phyloP scores from a whole-genome alignment of 2,329 filamentous ascomycete genomes.

The Ambrosiella xylebori region DNA sequence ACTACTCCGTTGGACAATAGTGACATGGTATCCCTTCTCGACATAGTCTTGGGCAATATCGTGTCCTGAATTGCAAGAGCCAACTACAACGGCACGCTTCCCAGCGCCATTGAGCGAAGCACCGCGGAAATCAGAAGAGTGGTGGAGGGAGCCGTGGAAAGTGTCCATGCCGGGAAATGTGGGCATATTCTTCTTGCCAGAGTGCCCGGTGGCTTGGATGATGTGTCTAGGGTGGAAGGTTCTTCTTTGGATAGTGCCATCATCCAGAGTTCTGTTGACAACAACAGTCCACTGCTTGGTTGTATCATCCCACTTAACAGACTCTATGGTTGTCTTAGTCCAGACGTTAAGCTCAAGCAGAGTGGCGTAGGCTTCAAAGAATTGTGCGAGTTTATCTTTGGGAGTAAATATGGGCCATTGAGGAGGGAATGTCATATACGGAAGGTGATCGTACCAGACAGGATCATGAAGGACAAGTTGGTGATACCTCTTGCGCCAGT shows the following conservation, averaged over 20 bases:
- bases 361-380: conserved; percentile 47
- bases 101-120: conserved; percentile 27
- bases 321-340: conserved; percentile 33
- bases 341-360: conserved; percentile 53
- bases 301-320: conserved; percentile 32
- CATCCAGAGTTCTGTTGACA: conserved; percentile 30
- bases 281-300: conserved; percentile 37
- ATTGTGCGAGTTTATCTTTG: conserved; percentile 54
- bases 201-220: conserved; percentile 51
- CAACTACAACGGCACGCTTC: conserved; percentile 48
- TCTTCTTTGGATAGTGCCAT: conserved; percentile 32
- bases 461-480: conserved; percentile 53
- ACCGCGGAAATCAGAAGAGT: conserved; percentile 43
- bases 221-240: conserved; percentile 45
- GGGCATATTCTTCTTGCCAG: conserved; percentile 47
- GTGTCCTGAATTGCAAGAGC: conserved; percentile 51
- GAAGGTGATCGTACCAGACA: conserved; percentile 43
- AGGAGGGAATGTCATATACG: conserved; percentile 45
- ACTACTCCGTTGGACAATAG: conserved; percentile 50
- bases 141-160: conserved; percentile 45
- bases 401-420: conserved; percentile 55
- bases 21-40: conserved; percentile 49
- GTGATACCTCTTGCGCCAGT: conserved; percentile 45
- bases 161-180: conserved; percentile 35
- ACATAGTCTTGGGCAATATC: conserved; percentile 53